phyloP scores from a whole-genome alignment of 2,329 filamentous ascomycete species.

The Aspergillus sclerotialis region DNA sequence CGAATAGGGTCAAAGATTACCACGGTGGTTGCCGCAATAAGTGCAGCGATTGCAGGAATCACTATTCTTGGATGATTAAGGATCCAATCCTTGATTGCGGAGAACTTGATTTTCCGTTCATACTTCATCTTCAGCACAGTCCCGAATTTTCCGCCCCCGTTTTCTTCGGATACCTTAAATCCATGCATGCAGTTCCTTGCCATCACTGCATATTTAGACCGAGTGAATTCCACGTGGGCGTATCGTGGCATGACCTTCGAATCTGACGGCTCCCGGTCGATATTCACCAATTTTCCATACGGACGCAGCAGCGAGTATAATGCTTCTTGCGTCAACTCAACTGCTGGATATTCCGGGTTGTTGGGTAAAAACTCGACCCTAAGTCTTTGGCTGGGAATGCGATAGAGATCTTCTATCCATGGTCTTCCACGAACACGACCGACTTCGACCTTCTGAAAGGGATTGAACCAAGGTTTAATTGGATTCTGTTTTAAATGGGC shows the following conservation, averaged over 20 bases:
- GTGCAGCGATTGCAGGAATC: conserved; percentile 71
- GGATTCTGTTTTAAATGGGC: conserved; percentile 61
- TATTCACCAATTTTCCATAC: conserved; percentile 87
- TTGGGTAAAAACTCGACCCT: conserved; percentile 79
- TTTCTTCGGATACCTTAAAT: conserved; percentile 59
- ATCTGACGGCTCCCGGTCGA: conserved; percentile 72
- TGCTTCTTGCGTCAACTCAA: conserved; percentile 77
- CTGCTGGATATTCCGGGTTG: conserved; percentile 61
- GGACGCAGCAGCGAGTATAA: conserved; percentile 80
- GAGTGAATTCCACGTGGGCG: conserved; percentile 70
- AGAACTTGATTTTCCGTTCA: conserved; percentile 66
- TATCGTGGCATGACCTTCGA: conserved; percentile 78
- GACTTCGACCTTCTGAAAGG: conserved; percentile 63
- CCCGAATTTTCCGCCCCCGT: conserved; percentile 67
- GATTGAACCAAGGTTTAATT: conserved; percentile 85
- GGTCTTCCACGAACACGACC: conserved; percentile 74
- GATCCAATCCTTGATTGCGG: conserved; percentile 83
- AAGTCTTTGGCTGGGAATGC: conserved; percentile 68
- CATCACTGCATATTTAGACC: conserved; percentile 71
- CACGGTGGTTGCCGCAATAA: conserved; percentile 76
- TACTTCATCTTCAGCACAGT: conserved; percentile 78
- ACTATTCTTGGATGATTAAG: conserved; percentile 79
- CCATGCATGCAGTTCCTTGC: conserved; percentile 91
- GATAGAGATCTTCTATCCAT: conserved; percentile 88
- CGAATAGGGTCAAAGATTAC: conserved; percentile 90